phyloP scores from a whole-genome alignment of 129 eudicot genomes.

The Cynara cardunculus region DNA sequence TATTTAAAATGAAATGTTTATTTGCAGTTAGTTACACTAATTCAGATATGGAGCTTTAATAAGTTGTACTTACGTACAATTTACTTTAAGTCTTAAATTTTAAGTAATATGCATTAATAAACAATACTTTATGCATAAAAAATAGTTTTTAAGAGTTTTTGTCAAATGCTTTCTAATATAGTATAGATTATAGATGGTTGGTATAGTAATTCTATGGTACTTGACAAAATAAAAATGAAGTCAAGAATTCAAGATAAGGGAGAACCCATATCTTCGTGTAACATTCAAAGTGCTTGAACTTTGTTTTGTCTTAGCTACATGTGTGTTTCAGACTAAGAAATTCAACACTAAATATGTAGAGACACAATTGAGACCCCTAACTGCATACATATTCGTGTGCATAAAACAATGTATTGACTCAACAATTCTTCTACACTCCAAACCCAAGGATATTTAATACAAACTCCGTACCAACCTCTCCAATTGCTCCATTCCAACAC shows the following conservation, averaged over 20 bases:
- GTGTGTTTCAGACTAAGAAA: neutral
- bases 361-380: conserved; percentile 28
- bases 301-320: conserved; percentile 23
- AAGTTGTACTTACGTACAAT: too few species aligned
- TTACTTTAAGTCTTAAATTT: too few species aligned
- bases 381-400: neutral
- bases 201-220: too few species aligned
- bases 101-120: too few species aligned
- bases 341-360: conserved; percentile 19
- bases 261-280: conserved; percentile 2
- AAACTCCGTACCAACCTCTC: conserved; percentile 16
- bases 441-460: conserved; percentile 37
- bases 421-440: conserved; percentile 27
- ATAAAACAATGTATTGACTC: conserved; percentile 14
- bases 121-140: too few species aligned
- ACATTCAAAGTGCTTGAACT: conserved; percentile 22
- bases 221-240: too few species aligned
- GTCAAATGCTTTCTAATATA: too few species aligned
- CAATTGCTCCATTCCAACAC: conserved; percentile 13
- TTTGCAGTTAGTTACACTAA: too few species aligned
- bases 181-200: too few species aligned
- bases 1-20: too few species aligned
- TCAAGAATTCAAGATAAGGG: conserved; percentile 15
- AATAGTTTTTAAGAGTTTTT: too few species aligned
- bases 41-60: too few species aligned